A percentile compares a stretch with the other conserved stretches of the same genome.
phyloP scores from a whole-genome alignment of 257 asterid genomes.

The Capsicum chinense region DNA sequence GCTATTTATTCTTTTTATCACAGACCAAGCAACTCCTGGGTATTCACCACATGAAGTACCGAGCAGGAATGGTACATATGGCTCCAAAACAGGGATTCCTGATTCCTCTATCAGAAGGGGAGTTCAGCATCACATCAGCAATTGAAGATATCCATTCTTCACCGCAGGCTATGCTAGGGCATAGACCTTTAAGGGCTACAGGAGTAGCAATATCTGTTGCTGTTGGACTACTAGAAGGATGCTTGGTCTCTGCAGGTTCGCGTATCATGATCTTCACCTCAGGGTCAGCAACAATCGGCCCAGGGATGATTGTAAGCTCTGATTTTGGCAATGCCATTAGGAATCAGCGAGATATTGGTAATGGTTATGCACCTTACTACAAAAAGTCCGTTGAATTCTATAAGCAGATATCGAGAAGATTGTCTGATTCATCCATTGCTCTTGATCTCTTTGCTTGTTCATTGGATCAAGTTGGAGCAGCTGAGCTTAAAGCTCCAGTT shows the following conservation, averaged over 20 bases:
- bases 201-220: slow-evolving; percentile 92
- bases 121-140: slow-evolving; percentile 81
- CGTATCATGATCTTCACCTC: slow-evolving; percentile 93
- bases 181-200: slow-evolving; percentile 81
- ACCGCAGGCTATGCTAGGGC: slow-evolving; percentile 54
- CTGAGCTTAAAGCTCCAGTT: slow-evolving; percentile 72
- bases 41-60: slow-evolving; percentile 61
- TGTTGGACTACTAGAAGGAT: slow-evolving; percentile 87
- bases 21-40: slow-evolving; percentile 77
- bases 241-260: slow-evolving; percentile 70
- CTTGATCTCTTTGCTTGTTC: slow-evolving; percentile 98
- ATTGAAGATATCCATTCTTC: slow-evolving; percentile 79
- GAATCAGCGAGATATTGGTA: slow-evolving; percentile 77
- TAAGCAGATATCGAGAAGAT: slow-evolving; percentile 65
- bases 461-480: slow-evolving; percentile 96
- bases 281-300: slow-evolving; percentile 93
- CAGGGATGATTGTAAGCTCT: slow-evolving; percentile 74
- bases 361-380: slow-evolving; percentile 58
- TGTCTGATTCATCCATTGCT: slow-evolving; percentile 73
- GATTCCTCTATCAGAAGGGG: slow-evolving; percentile 75
- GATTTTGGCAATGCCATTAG: slow-evolving; percentile 65
- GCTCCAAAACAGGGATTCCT: slow-evolving; percentile 70
- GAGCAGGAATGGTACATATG: slow-evolving; percentile 59
- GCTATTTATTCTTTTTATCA: slow-evolving; percentile 29
- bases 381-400: slow-evolving; percentile 66